Base-by-base conservation (phyloP, 2,329 filamentous ascomycete species). In the Rutstroemia sp. region DNA sequence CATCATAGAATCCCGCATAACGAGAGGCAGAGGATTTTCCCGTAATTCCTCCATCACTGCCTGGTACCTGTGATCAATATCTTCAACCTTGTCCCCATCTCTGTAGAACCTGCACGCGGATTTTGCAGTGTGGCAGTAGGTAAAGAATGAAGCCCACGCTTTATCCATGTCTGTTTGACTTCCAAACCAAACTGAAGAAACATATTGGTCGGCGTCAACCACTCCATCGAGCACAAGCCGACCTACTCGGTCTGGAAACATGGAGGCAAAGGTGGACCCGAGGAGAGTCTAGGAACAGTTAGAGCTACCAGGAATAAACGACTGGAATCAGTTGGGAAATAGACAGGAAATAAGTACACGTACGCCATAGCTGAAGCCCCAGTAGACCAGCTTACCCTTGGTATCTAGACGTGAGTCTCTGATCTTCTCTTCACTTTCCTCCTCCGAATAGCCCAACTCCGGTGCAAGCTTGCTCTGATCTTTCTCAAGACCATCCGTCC, bases 351-450 rank as follows among this genome's bases (percentile, higher is more conserved):
- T 45, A 5, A 40, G 45, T 23, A 6, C 16, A 63, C 61, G 34
- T 59, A 67, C 64, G 8, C 66, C 75, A 59, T 81, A 81, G 8
- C 76, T 79, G 48, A 80, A 73, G 0, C 78, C 77, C 69, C 76
- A 74, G 61, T 78, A 81, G 8, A 67, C 60, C 27, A 68, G 57
- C 25, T 67, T 64, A 2, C 64, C 62, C 45, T 63, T 63, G 0
- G 64, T 66, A 44, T 62, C 59, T 30, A 21, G 10, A 12, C 16
- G n/a, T 19, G 34, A 36, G 25, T 23, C 17, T 7, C 45, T n/a
- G 8, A 16, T 8, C 7, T 27, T 9, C 16, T 19, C 14, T 4
- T 25, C 10, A n/a, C 45, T 25, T 14, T 53, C 30, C 10, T 50
- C 12, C n/a, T 58, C 16, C 4, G 30, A 21, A 8, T 52, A 21